phyloP scores from a whole-genome alignment of 2,329 filamentous ascomycete species.

The Phaeosphaeria sp. region DNA sequence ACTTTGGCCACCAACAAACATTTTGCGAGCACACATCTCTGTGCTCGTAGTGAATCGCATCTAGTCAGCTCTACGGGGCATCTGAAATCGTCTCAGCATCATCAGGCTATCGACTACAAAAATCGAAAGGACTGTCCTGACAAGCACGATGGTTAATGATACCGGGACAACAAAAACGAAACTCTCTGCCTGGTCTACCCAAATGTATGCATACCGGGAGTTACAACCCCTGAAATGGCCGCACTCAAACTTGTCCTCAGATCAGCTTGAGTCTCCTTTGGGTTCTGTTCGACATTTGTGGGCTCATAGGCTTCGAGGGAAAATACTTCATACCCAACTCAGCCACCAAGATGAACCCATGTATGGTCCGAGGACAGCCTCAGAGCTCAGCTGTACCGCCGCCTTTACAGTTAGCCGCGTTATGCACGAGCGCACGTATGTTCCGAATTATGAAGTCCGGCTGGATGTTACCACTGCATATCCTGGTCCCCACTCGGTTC shows the following conservation, averaged over 20 bases:
- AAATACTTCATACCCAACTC: not conserved
- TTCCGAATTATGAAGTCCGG: not conserved
- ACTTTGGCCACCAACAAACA: slow-evolving; percentile 1
- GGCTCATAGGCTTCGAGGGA: not conserved
- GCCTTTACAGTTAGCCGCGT: not conserved
- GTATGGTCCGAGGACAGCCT: not conserved
- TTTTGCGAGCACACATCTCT: not conserved
- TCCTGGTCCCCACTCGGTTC: not conserved
- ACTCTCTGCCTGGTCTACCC: not conserved
- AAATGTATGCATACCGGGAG: not conserved
- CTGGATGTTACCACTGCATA: not conserved
- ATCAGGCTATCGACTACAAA: not conserved
- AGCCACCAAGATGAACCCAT: not conserved
- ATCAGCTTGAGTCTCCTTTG: not conserved
- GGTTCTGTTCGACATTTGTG: not conserved
- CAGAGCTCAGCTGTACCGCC: not conserved
- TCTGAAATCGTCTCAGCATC: not conserved
- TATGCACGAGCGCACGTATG: not conserved
- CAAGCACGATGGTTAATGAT: not conserved
- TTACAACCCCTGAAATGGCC: not conserved
- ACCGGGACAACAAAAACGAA: not conserved
- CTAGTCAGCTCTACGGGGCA: not conserved
- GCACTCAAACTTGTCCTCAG: not conserved
- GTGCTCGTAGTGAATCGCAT: not conserved
- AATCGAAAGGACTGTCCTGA: not conserved